A percentile compares a stretch with the other conserved stretches of the same genome.
Evolutionary conservation across 495 filamentous ascomycete species (phyloP).

Genomic region (Halenospora varia): DNA sequence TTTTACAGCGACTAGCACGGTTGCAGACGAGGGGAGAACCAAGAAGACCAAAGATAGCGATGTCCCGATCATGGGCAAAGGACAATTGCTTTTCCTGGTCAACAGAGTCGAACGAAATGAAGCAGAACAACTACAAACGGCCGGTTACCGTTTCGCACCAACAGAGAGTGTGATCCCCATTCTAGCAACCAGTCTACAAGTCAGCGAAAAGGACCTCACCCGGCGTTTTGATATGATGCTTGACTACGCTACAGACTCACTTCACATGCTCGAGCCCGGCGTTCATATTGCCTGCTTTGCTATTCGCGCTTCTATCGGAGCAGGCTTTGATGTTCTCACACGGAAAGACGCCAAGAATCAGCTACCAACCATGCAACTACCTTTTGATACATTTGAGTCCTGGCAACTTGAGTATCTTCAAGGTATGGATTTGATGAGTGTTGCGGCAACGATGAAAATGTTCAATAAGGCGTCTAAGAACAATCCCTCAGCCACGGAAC

Average conservation of each 20-base stretch:
- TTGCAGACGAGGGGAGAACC: neutral
- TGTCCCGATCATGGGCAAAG: constrained; percentile 48
- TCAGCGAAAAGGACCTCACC: constrained; percentile 50
- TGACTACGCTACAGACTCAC: constrained; percentile 45
- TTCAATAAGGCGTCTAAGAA: constrained; percentile 3
- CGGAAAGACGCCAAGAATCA: constrained; percentile 58
- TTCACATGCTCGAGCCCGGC: constrained; percentile 52
- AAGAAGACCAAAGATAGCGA: constrained; percentile 15
- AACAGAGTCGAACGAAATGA: constrained; percentile 57
- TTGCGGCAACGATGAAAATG: constrained; percentile 10
- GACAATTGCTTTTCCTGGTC: constrained; percentile 77
- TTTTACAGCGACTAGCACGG: neutral
- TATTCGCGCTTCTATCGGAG: constrained; percentile 60
- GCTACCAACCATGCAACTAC: constrained; percentile 62
- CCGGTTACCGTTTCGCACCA: constrained; percentile 72
- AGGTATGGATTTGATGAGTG: constrained; percentile 5
- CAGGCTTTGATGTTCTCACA: constrained; percentile 73
- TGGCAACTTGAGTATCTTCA: constrained; percentile 49
- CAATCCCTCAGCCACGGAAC: constrained; percentile 14
- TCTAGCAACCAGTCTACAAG: constrained; percentile 68
- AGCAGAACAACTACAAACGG: constrained; percentile 56
- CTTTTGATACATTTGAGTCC: constrained; percentile 49
- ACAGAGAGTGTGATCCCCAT: constrained; percentile 61
- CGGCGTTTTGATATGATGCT: constrained; percentile 58
- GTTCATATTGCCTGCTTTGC: constrained; percentile 76